Evolutionary conservation across 2,329 filamentous ascomycete species (phyloP).

Genomic region (Aspergillus candidus): DNA sequence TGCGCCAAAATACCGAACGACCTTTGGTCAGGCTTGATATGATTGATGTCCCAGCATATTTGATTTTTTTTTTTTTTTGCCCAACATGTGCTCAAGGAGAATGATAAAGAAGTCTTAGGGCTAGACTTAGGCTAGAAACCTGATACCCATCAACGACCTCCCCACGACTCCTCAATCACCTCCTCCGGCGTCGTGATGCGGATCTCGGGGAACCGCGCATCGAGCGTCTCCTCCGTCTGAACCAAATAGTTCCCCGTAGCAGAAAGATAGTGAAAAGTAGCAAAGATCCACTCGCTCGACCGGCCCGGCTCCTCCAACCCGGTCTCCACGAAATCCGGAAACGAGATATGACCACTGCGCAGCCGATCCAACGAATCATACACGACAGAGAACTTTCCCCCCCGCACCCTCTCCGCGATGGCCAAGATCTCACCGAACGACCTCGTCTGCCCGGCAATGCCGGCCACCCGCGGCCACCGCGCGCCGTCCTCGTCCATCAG

Average conservation of each 20-base stretch:
- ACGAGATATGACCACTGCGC: constrained; percentile 1
- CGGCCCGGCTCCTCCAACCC: neutral
- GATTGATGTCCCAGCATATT: no score
- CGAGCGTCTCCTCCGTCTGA: neutral
- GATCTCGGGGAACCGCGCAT: neutral
- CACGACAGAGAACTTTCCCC: neutral
- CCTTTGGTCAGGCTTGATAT: no score
- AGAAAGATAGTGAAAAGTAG: neutral
- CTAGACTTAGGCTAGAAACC: no score
- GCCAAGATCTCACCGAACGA: constrained; percentile 1
- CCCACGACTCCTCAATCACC: neutral
- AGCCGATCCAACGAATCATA: neutral
- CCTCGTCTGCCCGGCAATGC: neutral
- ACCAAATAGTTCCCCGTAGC: neutral
- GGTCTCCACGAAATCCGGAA: constrained; percentile 1
- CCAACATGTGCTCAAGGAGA: no score
- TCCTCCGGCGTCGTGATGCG: constrained; percentile 1
- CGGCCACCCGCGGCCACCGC: neutral
- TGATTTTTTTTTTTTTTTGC: no score
- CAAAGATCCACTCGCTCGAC: constrained; percentile 1
- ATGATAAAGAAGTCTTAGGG: no score
- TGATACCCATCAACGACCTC: neutral
- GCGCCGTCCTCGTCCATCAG: constrained; percentile 1
- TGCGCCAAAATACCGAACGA: no score
- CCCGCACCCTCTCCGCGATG: neutral